Evolutionary conservation across 1,284 basidiomycete species (phyloP), one percentile per base, ranked within the genome.

Genomic region (Trichosporon ovoides): DNA sequence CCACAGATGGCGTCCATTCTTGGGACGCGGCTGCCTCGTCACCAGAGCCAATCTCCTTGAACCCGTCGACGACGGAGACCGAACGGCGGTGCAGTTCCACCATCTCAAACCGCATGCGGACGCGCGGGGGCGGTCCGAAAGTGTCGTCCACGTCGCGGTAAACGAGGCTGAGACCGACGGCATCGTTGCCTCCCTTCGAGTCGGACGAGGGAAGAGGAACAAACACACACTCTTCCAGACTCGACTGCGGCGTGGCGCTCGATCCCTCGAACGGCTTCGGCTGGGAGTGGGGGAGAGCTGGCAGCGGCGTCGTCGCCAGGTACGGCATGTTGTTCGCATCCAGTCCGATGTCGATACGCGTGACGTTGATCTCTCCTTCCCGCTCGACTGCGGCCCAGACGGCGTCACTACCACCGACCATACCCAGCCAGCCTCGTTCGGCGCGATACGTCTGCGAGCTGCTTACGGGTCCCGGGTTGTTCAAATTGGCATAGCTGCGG

Each of bases 301-400:
- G 64, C 59, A 75, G 62, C 4, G 71, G 73, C 7, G 63, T 68
- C 7, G 65, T 65, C 7, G 62, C 57, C 3, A 71, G 35, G 53
- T 61, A 69, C 16, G 61, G 64, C 13, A 51, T 60, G 16, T 66
- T 69, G 36, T 58, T 58, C 6, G 46, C 57, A 38, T 71, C 64
- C 22, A 61, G 52, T 4, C 69, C 71, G 11, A 72, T 61, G 19
- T 73, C 70, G 18, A 68, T 64, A 12, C 68, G 59, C 6, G 68
- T 59, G 22, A 72, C 62, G 18, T 49, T 58, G 1, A 65, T 43
- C 38, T 67, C 62, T 14, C 64, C 67, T n/a, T 63, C 62, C 4
- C 38, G 51, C 52, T 70, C 68, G 37, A 68, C 65, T 0, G 64
- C 72, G 0, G 65, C 62, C 74, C 74, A 76, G 4, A 72, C 67